Conservation (phyloP, 768 basidiomycete species). For the Termitomyces sp. region DNA sequence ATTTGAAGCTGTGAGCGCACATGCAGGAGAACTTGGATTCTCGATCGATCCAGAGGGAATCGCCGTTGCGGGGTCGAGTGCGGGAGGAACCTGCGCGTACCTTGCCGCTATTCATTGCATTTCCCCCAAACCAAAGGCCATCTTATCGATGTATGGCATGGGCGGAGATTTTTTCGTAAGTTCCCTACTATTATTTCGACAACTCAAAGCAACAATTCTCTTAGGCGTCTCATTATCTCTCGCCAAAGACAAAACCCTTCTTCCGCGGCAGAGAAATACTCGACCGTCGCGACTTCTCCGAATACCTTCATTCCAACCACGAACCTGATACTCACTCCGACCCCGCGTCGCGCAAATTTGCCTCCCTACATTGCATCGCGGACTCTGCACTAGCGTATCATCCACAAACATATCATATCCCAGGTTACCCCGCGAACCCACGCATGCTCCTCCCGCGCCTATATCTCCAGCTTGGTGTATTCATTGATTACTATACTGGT, state of each 20-base stretch:
- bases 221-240: conserved; percentile 48
- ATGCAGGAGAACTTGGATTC: conserved; percentile 13
- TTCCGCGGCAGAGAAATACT: conserved; percentile 52
- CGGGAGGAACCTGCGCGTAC: conserved; percentile 62
- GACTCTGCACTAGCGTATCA: conserved; percentile 46
- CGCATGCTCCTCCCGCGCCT: conserved; percentile 55
- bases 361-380: conserved; percentile 21
- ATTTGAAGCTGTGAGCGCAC: background rate
- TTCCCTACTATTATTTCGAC: background rate
- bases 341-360: background rate
- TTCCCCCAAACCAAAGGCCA: conserved; percentile 45
- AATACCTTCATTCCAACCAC: conserved; percentile 42
- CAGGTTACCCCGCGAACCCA: conserved; percentile 58
- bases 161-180: conserved; percentile 55
- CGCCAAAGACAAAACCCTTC: conserved; percentile 44
- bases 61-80: conserved; percentile 52
- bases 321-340: background rate
- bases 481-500: conserved; percentile 56
- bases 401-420: conserved; percentile 36
- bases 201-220: background rate
- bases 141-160: conserved; percentile 58
- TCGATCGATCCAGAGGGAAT: conserved; percentile 39
- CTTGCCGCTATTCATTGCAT: conserved; percentile 49
- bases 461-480: conserved; percentile 54
- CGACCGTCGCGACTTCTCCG: conserved; percentile 38